phyloP scores from a whole-genome alignment of 169 alveolate genomes.

The Plasmodium billcollinsi region DNA sequence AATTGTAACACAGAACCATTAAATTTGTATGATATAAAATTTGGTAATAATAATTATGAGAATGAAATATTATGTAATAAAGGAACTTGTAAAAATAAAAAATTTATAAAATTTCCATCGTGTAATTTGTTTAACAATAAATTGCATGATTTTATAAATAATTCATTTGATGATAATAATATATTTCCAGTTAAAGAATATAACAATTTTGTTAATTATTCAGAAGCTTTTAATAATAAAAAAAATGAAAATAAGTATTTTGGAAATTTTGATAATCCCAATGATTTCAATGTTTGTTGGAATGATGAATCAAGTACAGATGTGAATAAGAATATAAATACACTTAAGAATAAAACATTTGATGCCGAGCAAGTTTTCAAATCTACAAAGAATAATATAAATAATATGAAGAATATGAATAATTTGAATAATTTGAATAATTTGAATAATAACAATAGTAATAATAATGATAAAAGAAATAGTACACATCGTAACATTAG shows the following conservation, averaged over 20 bases:
- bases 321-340: too few relatives aligned
- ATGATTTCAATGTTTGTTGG: slow-evolving; percentile 2
- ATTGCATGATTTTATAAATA: slow-evolving; percentile 7
- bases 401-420: neutral
- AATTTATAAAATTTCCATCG: slow-evolving; percentile 15
- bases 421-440: neutral
- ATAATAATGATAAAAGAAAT: slow-evolving; percentile 2
- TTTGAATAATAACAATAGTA: neutral
- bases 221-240: slow-evolving; percentile 1
- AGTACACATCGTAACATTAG: neutral
- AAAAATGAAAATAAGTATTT: slow-evolving; percentile 1
- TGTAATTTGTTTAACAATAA: slow-evolving; percentile 23
- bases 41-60: slow-evolving; percentile 16
- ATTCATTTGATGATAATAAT: slow-evolving; percentile 17
- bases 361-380: too few relatives aligned
- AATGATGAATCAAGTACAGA: neutral
- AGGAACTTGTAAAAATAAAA: neutral
- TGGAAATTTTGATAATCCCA: neutral
- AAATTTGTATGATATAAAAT: slow-evolving; percentile 21
- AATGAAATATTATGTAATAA: slow-evolving; percentile 14
- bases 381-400: neutral
- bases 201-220: neutral
- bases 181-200: neutral
- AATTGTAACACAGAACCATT: neutral
- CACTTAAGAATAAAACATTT: too few relatives aligned